These are phyloP conservation scores for Corylus avellana DNA, from an alignment of 306 rosid genomes.

Conservation along the genomic window DNA sequence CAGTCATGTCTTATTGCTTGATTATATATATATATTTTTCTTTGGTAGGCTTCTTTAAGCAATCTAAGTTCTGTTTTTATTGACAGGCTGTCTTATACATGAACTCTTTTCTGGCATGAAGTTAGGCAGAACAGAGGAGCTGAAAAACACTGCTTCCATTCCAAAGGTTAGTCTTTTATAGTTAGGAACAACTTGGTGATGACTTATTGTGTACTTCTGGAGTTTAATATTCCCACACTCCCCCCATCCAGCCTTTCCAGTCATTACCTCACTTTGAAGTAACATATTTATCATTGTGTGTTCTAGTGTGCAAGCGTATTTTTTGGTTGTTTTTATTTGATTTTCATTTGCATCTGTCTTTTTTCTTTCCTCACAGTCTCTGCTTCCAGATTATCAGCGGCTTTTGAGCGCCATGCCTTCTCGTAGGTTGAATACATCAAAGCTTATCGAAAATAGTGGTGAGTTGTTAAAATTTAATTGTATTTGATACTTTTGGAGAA, in stretches of 20 bases:
- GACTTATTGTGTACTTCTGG: conserved; percentile 5
- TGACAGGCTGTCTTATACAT: conserved; percentile 85
- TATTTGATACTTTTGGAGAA: background rate
- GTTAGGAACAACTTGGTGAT: conserved; percentile 13
- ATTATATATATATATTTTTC: background rate
- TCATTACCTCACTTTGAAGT: conserved; percentile 16
- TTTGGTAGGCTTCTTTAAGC: conserved; percentile 17
- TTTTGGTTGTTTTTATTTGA: conserved; percentile 35
- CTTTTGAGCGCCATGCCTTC: conserved; percentile 88
- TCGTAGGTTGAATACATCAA: conserved; percentile 94
- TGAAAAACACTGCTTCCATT: conserved; percentile 82
- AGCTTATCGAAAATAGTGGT: conserved; percentile 97
- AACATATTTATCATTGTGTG: conserved; percentile 6
- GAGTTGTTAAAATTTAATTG: conserved; percentile 36
- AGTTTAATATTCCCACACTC: background rate
- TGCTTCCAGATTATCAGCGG: conserved; percentile 99
- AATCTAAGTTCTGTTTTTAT: conserved; percentile 21
- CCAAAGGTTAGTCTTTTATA: conserved; percentile 71
- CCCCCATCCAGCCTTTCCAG: background rate
- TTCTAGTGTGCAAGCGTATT: conserved; percentile 9
- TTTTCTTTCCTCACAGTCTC: conserved; percentile 73
- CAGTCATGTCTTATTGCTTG: background rate
- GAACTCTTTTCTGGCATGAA: conserved; percentile 89
- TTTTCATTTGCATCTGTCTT: conserved; percentile 50
- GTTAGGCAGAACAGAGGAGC: conserved; percentile 92